Evolutionary conservation across 768 basidiomycete species (phyloP).

Genomic region (Daedaleopsis sinensis): DNA sequence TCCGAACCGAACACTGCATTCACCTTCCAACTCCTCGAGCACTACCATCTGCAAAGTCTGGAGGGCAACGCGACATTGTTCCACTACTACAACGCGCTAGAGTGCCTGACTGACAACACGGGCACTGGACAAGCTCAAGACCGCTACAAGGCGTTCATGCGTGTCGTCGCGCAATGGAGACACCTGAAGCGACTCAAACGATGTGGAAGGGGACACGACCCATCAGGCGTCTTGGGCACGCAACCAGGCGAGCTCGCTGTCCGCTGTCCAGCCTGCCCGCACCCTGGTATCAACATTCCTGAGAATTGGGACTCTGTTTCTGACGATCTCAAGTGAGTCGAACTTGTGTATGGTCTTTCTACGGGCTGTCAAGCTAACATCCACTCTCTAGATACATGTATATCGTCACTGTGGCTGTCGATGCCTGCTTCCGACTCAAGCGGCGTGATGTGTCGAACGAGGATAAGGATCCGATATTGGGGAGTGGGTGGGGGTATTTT

Average conservation of each 20-base stretch:
- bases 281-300: slow-evolving; percentile 21
- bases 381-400: slow-evolving; percentile 32
- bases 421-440: slow-evolving; percentile 32
- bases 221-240: slow-evolving; percentile 15
- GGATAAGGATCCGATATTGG: slow-evolving; percentile 7
- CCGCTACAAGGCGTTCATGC: too few species aligned
- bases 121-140: too few species aligned
- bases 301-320: slow-evolving; percentile 15
- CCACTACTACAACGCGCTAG: too few species aligned
- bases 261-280: slow-evolving; percentile 28
- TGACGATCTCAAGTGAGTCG: slow-evolving; percentile 12
- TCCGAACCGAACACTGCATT: not conserved
- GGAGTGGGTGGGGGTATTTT: slow-evolving; percentile 31
- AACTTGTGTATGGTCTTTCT: not conserved
- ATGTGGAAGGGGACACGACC: slow-evolving; percentile 22
- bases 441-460: slow-evolving; percentile 19
- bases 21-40: slow-evolving; percentile 1
- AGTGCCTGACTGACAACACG: too few species aligned
- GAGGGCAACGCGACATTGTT: too few species aligned
- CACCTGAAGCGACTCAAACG: slow-evolving; percentile 25
- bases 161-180: slow-evolving; percentile 19
- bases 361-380: not conserved
- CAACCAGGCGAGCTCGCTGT: slow-evolving; percentile 18
- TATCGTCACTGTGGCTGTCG: slow-evolving; percentile 27
- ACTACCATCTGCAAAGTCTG: too few species aligned